phyloP scores from a whole-genome alignment of 2,329 filamentous ascomycete genomes.

The Graphiopsis chlorocephala region DNA sequence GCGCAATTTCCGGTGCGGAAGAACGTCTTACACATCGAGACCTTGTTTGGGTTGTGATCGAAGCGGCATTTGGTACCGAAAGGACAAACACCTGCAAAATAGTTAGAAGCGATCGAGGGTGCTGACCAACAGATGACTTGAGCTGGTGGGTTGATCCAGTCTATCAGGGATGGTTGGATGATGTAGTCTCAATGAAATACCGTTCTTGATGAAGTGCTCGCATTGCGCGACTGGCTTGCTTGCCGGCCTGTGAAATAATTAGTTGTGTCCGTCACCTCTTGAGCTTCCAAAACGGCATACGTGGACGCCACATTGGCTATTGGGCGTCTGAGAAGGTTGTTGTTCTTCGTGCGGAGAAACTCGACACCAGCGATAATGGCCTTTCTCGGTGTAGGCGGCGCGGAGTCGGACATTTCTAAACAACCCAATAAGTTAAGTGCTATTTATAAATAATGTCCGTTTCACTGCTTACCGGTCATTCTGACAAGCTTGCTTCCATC shows the following conservation, averaged over 20 bases:
- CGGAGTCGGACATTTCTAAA: slow-evolving; percentile 24
- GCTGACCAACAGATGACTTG: slow-evolving; percentile 22
- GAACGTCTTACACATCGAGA: slow-evolving; percentile 86
- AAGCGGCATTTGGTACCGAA: slow-evolving; percentile 79
- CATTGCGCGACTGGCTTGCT: slow-evolving; percentile 27
- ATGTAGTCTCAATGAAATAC: slow-evolving; percentile 23
- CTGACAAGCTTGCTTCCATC: slow-evolving; percentile 81
- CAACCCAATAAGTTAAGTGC: slow-evolving; percentile 19
- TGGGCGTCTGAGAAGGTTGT: slow-evolving; percentile 69
- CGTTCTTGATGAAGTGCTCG: slow-evolving; percentile 35
- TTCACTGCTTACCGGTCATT: slow-evolving; percentile 59
- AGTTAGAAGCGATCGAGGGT: slow-evolving; percentile 24
- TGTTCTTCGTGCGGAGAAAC: slow-evolving; percentile 82
- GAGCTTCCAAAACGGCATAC: not conserved
- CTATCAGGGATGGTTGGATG: slow-evolving; percentile 1
- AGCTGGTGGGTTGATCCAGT: slow-evolving; percentile 2
- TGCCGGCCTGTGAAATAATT: slow-evolving; percentile 17
- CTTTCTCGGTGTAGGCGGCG: slow-evolving; percentile 66
- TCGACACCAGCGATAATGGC: slow-evolving; percentile 71
- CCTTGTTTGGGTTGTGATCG: slow-evolving; percentile 79
- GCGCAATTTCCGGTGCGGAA: slow-evolving; percentile 75
- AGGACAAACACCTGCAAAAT: slow-evolving; percentile 69
- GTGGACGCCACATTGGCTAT: slow-evolving; percentile 10
- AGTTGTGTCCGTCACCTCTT: not conserved
- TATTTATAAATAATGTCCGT: not conserved